A percentile compares a stretch with the other conserved stretches of the same genome.
Conservation (phyloP, 495 filamentous ascomycete species). For the Penicillium turbatum region DNA sequence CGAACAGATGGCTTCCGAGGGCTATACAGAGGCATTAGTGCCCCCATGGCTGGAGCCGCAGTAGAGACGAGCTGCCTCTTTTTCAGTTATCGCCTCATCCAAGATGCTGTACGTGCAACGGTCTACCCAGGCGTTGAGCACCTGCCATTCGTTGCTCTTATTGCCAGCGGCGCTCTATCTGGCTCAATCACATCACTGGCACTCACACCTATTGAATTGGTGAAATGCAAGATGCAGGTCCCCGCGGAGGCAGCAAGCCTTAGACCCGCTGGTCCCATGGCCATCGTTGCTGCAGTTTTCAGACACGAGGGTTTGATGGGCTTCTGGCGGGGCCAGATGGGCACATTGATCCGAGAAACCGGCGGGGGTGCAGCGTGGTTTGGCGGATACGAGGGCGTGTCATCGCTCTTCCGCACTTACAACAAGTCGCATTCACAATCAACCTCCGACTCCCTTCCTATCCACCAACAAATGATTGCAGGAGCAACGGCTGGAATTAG, state of each 20-base stretch:
- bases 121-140: constrained; percentile 48
- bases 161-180: constrained; percentile 73
- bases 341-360: constrained; percentile 89
- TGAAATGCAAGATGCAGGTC: constrained; percentile 99
- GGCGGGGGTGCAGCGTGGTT: constrained; percentile 96
- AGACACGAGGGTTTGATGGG: constrained; percentile 74
- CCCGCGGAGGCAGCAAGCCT: constrained; percentile 41
- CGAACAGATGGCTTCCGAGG: constrained; percentile 64
- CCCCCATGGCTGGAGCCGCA: constrained; percentile 86
- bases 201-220: constrained; percentile 91
- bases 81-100: constrained; percentile 72
- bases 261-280: constrained; percentile 47
- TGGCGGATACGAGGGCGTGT: constrained; percentile 80
- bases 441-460: constrained; percentile 21
- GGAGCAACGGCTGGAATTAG: constrained; percentile 89
- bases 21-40: constrained; percentile 89
- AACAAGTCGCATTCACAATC: constrained; percentile 12
- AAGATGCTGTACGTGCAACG: constrained; percentile 61
- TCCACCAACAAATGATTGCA: constrained; percentile 80
- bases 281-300: constrained; percentile 70
- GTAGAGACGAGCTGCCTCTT: constrained; percentile 93
- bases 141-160: constrained; percentile 67
- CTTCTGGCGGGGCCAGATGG: constrained; percentile 93
- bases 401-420: constrained; percentile 56
- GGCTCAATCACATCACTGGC: constrained; percentile 89